Conservation (phyloP, 2,329 filamentous ascomycete genomes). For the Cladosporium sp. region DNA sequence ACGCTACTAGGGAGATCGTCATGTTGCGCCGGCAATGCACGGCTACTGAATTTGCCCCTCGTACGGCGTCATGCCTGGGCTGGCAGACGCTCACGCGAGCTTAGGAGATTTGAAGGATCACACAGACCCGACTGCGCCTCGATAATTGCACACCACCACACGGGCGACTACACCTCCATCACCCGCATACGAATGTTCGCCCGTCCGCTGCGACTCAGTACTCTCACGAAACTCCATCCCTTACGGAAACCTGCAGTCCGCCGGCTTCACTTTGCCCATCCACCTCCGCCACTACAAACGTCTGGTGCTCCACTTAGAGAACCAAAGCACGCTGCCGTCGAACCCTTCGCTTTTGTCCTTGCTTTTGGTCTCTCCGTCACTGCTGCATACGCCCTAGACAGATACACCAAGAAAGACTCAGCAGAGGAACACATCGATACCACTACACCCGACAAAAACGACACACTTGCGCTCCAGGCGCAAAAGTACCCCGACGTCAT, state of each 20-base stretch:
- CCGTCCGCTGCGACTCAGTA: neutral
- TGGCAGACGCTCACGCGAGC: neutral
- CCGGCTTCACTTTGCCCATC: neutral
- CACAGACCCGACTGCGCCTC: neutral
- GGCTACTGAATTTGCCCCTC: neutral
- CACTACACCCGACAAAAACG: neutral
- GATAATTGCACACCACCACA: neutral
- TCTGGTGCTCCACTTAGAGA: conserved; percentile 1
- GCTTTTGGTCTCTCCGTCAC: conserved; percentile 20
- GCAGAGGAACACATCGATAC: neutral
- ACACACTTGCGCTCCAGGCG: conserved; percentile 15
- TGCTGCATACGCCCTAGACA: conserved; percentile 21
- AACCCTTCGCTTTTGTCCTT: conserved; percentile 21
- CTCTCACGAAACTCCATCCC: neutral
- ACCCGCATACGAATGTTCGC: neutral
- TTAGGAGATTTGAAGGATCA: neutral
- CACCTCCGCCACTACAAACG: conserved; percentile 1
- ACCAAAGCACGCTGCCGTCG: conserved; percentile 16
- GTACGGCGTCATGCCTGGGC: neutral
- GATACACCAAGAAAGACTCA: conserved; percentile 14
- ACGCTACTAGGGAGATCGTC: neutral
- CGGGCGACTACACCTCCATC: neutral
- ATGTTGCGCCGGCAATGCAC: neutral
- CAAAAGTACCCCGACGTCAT: conserved; percentile 14
- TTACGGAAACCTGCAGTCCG: neutral